Evolutionary conservation across 768 basidiomycete genomes (phyloP).

Genomic region (Pleurotus pulmonarius): DNA sequence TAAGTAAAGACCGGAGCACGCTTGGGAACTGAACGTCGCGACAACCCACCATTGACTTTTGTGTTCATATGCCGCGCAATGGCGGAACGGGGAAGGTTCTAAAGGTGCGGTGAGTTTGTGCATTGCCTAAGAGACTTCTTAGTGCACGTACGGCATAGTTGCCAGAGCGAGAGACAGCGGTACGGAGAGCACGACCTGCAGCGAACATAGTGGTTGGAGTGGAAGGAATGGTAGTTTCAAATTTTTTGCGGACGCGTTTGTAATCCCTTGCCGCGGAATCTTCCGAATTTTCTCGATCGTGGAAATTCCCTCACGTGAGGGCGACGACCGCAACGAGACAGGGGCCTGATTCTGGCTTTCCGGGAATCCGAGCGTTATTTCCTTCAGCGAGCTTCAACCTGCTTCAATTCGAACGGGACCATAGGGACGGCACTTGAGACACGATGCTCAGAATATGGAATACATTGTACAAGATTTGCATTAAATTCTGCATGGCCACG

Average conservation of each 20-base stretch:
- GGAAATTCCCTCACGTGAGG: neutral
- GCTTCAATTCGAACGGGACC: too few relatives aligned
- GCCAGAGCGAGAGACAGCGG: conserved; percentile 55
- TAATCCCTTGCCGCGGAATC: conserved; percentile 30
- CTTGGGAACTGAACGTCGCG: conserved; percentile 7
- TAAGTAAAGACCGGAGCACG: neutral
- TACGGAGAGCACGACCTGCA: conserved; percentile 61
- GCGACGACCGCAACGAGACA: too few relatives aligned
- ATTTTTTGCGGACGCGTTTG: conserved; percentile 39
- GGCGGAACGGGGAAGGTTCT: conserved; percentile 68
- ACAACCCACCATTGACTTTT: conserved; percentile 77
- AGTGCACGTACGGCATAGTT: conserved; percentile 53
- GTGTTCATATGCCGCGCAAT: conserved; percentile 94
- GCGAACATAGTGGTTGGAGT: conserved; percentile 66
- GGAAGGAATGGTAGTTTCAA: conserved; percentile 31
- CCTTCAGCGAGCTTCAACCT: too few relatives aligned
- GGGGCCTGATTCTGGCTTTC: too few relatives aligned
- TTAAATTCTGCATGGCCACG: too few relatives aligned
- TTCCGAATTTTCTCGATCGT: conserved; percentile 30
- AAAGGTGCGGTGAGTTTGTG: conserved; percentile 11
- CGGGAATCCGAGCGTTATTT: too few relatives aligned
- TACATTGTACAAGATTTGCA: too few relatives aligned
- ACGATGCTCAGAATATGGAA: too few relatives aligned
- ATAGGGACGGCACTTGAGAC: neutral
- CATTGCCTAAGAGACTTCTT: neutral